Percentiles rank a stretch among this genome's conserved stretches.
Evolutionary conservation across 2,329 filamentous ascomycete genomes (phyloP).

Genomic region (Pyrenophora graminea): DNA sequence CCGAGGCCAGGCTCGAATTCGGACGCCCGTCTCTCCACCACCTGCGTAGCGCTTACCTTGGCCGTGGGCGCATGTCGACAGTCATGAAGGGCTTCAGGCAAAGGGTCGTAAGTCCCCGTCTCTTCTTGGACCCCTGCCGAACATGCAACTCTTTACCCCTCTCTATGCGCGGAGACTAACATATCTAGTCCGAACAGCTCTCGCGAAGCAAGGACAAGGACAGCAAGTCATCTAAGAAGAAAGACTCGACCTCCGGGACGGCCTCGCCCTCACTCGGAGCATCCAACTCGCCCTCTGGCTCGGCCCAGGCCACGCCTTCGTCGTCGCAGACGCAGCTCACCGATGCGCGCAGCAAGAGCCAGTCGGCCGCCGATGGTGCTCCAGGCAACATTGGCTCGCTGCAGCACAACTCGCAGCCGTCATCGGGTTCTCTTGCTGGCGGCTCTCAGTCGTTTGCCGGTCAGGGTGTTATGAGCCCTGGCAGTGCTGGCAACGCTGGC

Average conservation of each 20-base stretch:
- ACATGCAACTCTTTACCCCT: slow-evolving; percentile 27
- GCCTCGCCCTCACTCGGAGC: slow-evolving; percentile 73
- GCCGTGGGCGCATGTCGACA: slow-evolving; percentile 51
- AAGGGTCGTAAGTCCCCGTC: slow-evolving; percentile 78
- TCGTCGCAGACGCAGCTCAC: slow-evolving; percentile 87
- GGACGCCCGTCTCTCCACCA: slow-evolving; percentile 31
- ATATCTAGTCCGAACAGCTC: slow-evolving; percentile 74
- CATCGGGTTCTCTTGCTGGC: slow-evolving; percentile 33
- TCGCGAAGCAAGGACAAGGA: slow-evolving; percentile 86
- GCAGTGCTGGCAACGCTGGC: slow-evolving; percentile 54
- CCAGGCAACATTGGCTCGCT: slow-evolving; percentile 29
- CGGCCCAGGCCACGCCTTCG: slow-evolving; percentile 74
- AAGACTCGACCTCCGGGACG: slow-evolving; percentile 67
- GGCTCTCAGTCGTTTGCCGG: slow-evolving; percentile 42
- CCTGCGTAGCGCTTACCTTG: slow-evolving; percentile 37
- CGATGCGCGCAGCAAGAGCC: slow-evolving; percentile 81
- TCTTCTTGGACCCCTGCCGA: slow-evolving; percentile 26
- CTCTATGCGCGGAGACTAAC: slow-evolving; percentile 52
- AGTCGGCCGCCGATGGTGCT: slow-evolving; percentile 54
- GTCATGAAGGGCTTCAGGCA: slow-evolving; percentile 96
- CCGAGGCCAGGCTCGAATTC: slow-evolving; percentile 29
- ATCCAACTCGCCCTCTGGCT: slow-evolving; percentile 62
- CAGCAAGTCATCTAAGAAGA: slow-evolving; percentile 75
- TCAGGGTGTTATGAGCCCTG: slow-evolving; percentile 36
- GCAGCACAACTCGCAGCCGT: slow-evolving; percentile 40